Conservation (phyloP, 2,329 filamentous ascomycete genomes). For the Aureobasidium subglaciale region DNA sequence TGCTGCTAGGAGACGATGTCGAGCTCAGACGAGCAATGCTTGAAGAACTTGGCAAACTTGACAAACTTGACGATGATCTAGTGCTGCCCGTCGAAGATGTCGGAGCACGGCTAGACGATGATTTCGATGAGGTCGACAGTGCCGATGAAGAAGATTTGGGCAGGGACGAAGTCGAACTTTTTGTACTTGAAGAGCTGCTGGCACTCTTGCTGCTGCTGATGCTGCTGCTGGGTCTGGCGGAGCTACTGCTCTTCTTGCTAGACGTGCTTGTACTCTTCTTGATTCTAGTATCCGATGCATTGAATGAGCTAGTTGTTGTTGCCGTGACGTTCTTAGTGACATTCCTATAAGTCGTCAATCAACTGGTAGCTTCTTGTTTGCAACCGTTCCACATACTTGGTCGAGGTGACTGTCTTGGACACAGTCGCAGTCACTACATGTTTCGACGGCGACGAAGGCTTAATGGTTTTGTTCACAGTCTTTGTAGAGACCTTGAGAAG, state of each 20-base stretch:
- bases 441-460: not conserved
- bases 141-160: not conserved
- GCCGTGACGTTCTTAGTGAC: not conserved
- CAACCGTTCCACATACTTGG: not conserved
- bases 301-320: not conserved
- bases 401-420: not conserved
- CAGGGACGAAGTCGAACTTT: not conserved
- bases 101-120: not conserved
- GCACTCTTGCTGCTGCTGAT: not conserved
- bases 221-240: not conserved
- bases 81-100: not conserved
- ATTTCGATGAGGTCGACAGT: not conserved
- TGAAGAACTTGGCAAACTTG: not conserved
- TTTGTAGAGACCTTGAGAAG: conserved; percentile 4
- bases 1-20: not conserved
- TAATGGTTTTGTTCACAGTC: conserved; percentile 7
- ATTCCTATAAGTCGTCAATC: not conserved
- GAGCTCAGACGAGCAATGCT: not conserved
- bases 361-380: not conserved
- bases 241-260: not conserved
- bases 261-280: not conserved
- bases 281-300: not conserved
- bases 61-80: not conserved
- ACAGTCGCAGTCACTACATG: not conserved
- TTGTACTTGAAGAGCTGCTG: not conserved